Base-by-base conservation (phyloP, 2,329 filamentous ascomycete species). In the Ophiostoma australiae region DNA sequence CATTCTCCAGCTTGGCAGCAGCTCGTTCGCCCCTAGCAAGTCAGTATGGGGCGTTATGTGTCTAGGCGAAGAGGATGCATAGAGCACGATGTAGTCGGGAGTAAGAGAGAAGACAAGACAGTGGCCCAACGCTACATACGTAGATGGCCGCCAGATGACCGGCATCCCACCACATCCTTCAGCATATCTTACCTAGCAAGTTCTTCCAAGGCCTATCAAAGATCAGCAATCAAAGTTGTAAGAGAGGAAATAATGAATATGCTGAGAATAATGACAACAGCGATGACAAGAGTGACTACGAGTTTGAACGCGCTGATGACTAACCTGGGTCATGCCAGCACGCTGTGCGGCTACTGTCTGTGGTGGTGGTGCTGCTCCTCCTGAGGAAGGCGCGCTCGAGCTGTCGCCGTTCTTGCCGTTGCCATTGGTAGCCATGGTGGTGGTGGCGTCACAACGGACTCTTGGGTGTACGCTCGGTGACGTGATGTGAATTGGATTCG, bases 1-100 rank as follows among this genome's bases (percentile, higher is more conserved):
- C 84, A 1, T 82, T 79, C 76, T 88, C 86, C 23, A 88, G 81
- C 39, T 81, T 81, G 13, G 82, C 76, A 61, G 86, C 86, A 4
- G 85, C 80, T 74, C 85, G 82, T 73, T 88, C 86, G 74, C 86
- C 86, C 75, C 84, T 86, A 72, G 13, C 20, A 8, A 20, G 61
- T 69, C 35, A 66, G 70, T 31, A 11, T 27, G 35, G 23, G 23
- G 55, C 15, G 10, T 65, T 65, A 10, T 15, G 20, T n/a, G 37
- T n/a, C 44, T 48, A 6, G 5, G 44, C 17, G 20, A 48, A 17
- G 44, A 20, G 17, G 15, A 48, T 48, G 44, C 44, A 48, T n/a
- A 48, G 15, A 39, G 37, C 37, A 39, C 37, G 13, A 39, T 39
- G 37, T 1, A 39, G 13, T 39, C 10, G 37, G 37, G 37, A 39